A percentile compares a stretch with the other conserved stretches of the same genome.
These are phyloP conservation scores for Nepenthes mirabilis DNA, from an alignment of 148 eudicot genomes.

Conservation along the genomic window DNA sequence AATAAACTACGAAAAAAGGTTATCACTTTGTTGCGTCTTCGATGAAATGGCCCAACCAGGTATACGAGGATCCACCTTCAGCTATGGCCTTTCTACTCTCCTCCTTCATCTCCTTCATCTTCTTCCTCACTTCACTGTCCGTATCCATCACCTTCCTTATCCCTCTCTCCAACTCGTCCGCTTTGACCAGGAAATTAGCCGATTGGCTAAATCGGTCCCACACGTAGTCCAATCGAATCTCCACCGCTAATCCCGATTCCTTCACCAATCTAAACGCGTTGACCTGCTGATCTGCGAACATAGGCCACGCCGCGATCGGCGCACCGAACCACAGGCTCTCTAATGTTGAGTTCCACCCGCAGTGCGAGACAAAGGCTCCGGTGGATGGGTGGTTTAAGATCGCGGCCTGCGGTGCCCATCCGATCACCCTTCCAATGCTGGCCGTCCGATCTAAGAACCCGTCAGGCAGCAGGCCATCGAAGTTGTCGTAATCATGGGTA, in stretches of 20 bases:
- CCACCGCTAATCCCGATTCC: background rate
- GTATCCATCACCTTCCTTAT: slow-evolving; percentile 4
- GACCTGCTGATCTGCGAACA: slow-evolving; percentile 1
- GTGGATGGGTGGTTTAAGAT: background rate
- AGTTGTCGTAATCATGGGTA: background rate
- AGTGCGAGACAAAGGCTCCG: too few species aligned
- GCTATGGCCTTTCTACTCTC: background rate
- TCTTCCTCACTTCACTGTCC: background rate
- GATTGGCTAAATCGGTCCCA: background rate
- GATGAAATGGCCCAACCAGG: background rate
- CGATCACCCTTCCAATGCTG: background rate
- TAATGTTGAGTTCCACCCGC: too few species aligned
- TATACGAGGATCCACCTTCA: slow-evolving; percentile 2
- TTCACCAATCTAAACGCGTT: background rate
- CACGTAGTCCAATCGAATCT: slow-evolving; percentile 6
- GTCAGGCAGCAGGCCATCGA: slow-evolving; percentile 4
- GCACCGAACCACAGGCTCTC: background rate
- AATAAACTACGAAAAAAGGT: too few species aligned
- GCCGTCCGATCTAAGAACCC: slow-evolving; percentile 1
- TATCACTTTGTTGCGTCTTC: background rate
- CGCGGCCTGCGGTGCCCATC: background rate
- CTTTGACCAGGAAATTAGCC: background rate
- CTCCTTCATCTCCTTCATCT: background rate
- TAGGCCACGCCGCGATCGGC: slow-evolving; percentile 7
- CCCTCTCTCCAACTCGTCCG: background rate